Conservation (phyloP, 352 stramenopile species). For the Thalassiosira exigua region DNA sequence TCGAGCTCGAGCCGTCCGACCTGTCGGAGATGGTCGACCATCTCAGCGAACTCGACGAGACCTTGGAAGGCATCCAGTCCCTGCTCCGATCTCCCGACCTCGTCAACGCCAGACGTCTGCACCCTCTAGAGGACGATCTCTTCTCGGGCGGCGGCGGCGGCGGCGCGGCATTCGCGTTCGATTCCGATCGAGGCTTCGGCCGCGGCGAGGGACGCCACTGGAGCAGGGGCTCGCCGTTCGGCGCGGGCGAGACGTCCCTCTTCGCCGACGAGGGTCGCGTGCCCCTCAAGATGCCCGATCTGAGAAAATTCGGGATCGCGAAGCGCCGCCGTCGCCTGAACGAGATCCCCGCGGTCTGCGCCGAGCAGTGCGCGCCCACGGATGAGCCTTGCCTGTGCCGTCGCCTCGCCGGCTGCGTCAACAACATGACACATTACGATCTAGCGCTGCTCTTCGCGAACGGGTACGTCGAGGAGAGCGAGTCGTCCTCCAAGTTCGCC, state of each 20-base stretch:
- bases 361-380: neutral
- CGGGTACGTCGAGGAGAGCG: neutral
- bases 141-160: too few species aligned
- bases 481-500: neutral
- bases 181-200: too few species aligned
- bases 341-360: neutral
- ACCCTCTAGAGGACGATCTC: too few species aligned
- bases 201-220: too few species aligned
- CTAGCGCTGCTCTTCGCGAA: neutral
- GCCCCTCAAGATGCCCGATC: neutral
- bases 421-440: constrained; percentile 7
- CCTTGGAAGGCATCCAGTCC: too few species aligned
- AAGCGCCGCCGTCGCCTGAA: neutral
- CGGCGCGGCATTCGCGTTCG: too few species aligned
- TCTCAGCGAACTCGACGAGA: too few species aligned
- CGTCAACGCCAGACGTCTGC: too few species aligned
- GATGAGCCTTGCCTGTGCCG: constrained; percentile 12
- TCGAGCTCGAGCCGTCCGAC: neutral
- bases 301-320: neutral
- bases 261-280: neutral
- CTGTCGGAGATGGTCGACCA: too few species aligned
- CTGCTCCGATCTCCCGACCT: too few species aligned
- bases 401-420: constrained; percentile 10
- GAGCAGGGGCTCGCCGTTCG: neutral
- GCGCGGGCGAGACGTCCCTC: neutral